A percentile compares a stretch with the other conserved stretches of the same genome.
phyloP scores from a whole-genome alignment of 2,329 filamentous ascomycete species.

The Intubia oerlemansii region DNA sequence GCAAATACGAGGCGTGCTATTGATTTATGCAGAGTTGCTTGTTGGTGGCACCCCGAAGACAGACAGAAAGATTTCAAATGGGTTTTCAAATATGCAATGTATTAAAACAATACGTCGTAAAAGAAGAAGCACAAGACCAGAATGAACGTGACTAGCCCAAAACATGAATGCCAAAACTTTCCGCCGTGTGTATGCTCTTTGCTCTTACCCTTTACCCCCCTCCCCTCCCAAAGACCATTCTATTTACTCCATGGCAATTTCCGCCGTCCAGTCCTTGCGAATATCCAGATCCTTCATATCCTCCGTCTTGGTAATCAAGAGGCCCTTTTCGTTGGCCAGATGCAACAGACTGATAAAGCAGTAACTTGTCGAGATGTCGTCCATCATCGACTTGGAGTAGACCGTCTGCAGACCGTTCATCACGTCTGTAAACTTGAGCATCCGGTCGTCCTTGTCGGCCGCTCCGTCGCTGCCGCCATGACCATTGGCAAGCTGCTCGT shows the following conservation, averaged over 20 bases:
- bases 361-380: slow-evolving; percentile 80
- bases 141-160: neutral
- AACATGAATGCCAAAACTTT: neutral
- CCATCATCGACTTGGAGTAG: slow-evolving; percentile 69
- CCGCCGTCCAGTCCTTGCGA: slow-evolving; percentile 38
- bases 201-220: too few relatives aligned
- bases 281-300: slow-evolving; percentile 39
- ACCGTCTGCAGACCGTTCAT: slow-evolving; percentile 77
- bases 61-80: too few relatives aligned
- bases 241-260: slow-evolving; percentile 26
- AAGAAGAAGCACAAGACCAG: too few relatives aligned
- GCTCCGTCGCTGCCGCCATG: neutral
- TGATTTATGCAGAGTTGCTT: too few relatives aligned
- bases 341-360: slow-evolving; percentile 91
- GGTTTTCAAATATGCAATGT: too few relatives aligned
- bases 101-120: too few relatives aligned
- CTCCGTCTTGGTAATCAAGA: slow-evolving; percentile 47
- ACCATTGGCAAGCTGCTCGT: slow-evolving; percentile 5
- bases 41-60: too few relatives aligned
- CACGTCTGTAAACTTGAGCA: slow-evolving; percentile 69
- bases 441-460: slow-evolving; percentile 23
- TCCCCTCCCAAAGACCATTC: too few relatives aligned
- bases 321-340: slow-evolving; percentile 78
- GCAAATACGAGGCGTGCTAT: too few relatives aligned
- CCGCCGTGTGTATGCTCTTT: too few relatives aligned